Base-by-base conservation (phyloP, 164 flowering plant genomes). In the Berberis vulgaris region DNA sequence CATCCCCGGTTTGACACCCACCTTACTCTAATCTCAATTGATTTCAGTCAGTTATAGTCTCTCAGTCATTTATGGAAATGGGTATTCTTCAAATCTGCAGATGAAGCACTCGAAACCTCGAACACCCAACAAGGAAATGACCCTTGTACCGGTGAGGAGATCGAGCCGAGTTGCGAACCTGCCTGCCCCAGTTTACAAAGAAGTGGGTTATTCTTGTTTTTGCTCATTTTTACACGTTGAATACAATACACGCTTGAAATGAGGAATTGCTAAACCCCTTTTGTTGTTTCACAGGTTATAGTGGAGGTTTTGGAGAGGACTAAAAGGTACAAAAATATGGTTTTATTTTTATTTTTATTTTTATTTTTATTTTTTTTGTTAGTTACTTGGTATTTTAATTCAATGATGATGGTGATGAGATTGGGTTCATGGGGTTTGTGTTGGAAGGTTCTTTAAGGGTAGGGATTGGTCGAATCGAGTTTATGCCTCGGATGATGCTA, bases 141-240 rank as follows among this genome's bases (percentile, higher is more conserved):
- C 45, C 9, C 13, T 54, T 5, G 76, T 69, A 1, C 64, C 73
- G 49, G 82, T 82, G 3, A 77, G 88, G 60, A 79, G 88, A 64
- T 85, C 91, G 0, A 43, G 64, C 39, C 83, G 91, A 3, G 71
- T 75, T 6, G 79, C 80, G 0, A 75, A 72, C 67, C 69, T 62
- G 8, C 82, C 88, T 1, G 65, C 80, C 42, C 84, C 81, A 12
- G 61, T 54, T 67, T 83, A 81, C 70, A 70, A 65, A 13, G 83
- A 76, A 61, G 83, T 78, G 44, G 64, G 65, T 45, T 11, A 52
- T 39, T 53, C 42, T 65, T 61, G 4, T 11, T 45, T 12, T 44
- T 39, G 12, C 44, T 47, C 39, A 1, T n/a, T n/a, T 12, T 60
- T 61, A 8, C 2, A 6, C 26, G 5, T 8, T 61, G 43, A 60